Percentiles rank a stretch among this genome's conserved stretches.
phyloP scores from a whole-genome alignment of 352 stramenopile genomes.

The Globisporangium camurandrum region DNA sequence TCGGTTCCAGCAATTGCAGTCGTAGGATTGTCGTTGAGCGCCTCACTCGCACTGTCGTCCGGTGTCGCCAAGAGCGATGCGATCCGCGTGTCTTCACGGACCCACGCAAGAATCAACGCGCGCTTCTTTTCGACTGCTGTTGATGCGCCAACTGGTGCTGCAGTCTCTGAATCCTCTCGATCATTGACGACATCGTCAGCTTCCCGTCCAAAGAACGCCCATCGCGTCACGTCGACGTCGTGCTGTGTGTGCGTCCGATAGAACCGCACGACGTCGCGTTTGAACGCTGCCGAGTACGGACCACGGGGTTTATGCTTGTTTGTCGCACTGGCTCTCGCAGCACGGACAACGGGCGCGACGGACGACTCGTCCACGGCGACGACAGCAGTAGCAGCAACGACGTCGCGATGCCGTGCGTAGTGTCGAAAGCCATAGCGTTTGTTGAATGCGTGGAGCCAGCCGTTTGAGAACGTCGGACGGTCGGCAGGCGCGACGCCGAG shows the following conservation, averaged over 20 bases:
- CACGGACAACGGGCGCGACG: too few species aligned
- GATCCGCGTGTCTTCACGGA: constrained; percentile 10
- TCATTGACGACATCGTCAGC: too few species aligned
- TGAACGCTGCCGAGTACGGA: constrained; percentile 13
- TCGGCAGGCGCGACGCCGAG: constrained; percentile 7
- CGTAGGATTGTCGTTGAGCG: too few species aligned
- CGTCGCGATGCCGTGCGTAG: constrained; percentile 14
- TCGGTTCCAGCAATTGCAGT: background rate
- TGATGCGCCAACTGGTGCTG: too few species aligned
- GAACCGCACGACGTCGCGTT: constrained; percentile 14
- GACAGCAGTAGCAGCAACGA: too few species aligned
- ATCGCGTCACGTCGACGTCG: constrained; percentile 11
- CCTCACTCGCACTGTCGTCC: constrained; percentile 7
- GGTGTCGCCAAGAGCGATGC: constrained; percentile 14
- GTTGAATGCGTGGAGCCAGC: constrained; percentile 14
- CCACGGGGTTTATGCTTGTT: constrained; percentile 8
- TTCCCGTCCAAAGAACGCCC: constrained; percentile 13
- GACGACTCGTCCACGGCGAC: constrained; percentile 8
- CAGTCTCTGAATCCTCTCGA: too few species aligned
- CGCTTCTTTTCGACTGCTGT: constrained; percentile 15
- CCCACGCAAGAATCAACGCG: constrained; percentile 12
- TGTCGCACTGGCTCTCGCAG: too few species aligned
- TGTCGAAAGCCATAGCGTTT: constrained; percentile 17
- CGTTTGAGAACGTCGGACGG: constrained; percentile 13
- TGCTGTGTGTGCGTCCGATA: constrained; percentile 8